phyloP scores from a whole-genome alignment of 495 filamentous ascomycete species.

The Aspergillus haitiensis region DNA sequence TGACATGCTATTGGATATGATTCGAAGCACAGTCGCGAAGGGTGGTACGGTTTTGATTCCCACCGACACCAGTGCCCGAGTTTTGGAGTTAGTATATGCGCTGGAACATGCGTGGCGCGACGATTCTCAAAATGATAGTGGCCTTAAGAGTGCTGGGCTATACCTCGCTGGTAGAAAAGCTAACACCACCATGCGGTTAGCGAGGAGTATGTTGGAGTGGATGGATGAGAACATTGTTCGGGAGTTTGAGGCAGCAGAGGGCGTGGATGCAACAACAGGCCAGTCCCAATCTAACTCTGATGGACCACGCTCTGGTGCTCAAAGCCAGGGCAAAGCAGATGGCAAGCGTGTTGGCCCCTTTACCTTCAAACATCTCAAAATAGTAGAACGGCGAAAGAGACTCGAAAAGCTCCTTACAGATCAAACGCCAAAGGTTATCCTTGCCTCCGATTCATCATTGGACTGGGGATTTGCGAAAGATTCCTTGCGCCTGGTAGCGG shows the following conservation, averaged over 20 bases:
- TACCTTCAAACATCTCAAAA: conserved; percentile 80
- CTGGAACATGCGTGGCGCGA: conserved; percentile 89
- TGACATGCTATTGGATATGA: conserved; percentile 77
- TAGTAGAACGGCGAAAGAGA: conserved; percentile 74
- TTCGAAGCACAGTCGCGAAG: conserved; percentile 70
- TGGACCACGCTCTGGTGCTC: conserved; percentile 35
- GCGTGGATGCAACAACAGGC: conserved; percentile 45
- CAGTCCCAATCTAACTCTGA: conserved; percentile 43
- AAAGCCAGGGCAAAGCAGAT: conserved; percentile 37
- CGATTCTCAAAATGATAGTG: conserved; percentile 51
- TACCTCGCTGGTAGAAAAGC: conserved; percentile 82
- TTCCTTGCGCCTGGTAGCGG: conserved; percentile 70
- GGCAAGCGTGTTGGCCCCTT: conserved; percentile 70
- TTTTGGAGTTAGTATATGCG: conserved; percentile 89
- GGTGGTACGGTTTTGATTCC: conserved; percentile 95
- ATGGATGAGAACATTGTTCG: conserved; percentile 93
- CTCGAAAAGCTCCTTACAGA: conserved; percentile 61
- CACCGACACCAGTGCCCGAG: conserved; percentile 88
- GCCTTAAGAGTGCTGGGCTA: conserved; percentile 66
- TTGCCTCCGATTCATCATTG: conserved; percentile 85
- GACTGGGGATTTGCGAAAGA: conserved; percentile 96
- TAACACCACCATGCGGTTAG: conserved; percentile 79
- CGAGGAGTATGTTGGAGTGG: conserved; percentile 97
- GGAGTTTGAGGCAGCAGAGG: conserved; percentile 81
- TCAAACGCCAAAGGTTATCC: conserved; percentile 67